These are phyloP conservation scores for Cucurbita pepo DNA, from an alignment of 306 rosid species.

Conservation along the genomic window DNA sequence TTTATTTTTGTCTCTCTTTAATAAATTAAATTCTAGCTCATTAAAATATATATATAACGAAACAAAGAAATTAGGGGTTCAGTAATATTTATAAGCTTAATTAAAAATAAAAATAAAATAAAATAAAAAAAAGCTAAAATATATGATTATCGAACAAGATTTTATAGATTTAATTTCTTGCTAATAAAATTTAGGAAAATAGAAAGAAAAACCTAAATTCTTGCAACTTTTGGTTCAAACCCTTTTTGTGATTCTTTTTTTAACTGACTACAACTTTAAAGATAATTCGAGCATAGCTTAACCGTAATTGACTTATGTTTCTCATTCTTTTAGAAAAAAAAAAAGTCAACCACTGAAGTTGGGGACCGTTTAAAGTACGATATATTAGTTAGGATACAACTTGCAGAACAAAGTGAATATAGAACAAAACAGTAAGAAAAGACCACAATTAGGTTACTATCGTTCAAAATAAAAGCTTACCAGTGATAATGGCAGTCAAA, in stretches of 20 bases:
- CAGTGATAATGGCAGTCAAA: conserved; percentile 71
- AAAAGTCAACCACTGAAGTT: neutral
- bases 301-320: no score
- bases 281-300: no score
- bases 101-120: no score
- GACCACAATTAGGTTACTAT: neutral
- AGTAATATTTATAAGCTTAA: no score
- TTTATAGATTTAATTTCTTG: neutral
- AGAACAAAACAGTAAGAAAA: neutral
- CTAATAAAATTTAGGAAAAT: neutral
- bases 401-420: neutral
- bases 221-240: neutral
- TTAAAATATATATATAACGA: no score
- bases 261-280: neutral
- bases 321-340: no score
- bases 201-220: neutral
- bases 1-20: no score
- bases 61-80: no score
- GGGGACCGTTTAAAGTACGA: neutral
- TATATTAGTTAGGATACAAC: neutral
- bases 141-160: no score
- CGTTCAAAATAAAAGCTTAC: conserved; percentile 10
- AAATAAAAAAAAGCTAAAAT: no score
- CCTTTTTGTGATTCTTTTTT: neutral
- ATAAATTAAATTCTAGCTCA: no score